Evolutionary conservation across 208 protist species (phyloP).

Genomic region (Tetramitus jugosus): DNA sequence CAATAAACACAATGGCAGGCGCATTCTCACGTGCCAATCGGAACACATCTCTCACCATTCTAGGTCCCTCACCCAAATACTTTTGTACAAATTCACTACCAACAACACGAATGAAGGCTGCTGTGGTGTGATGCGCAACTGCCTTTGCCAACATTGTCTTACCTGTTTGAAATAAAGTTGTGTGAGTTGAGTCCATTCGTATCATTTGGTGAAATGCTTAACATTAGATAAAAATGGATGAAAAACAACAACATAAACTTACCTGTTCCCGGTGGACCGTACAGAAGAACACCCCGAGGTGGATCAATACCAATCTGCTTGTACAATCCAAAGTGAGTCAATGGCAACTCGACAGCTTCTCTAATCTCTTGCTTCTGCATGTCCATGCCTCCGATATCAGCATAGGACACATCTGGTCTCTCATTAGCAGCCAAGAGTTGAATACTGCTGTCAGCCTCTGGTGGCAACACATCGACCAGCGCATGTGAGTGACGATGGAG

Average conservation of each 20-base stretch:
- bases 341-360: constrained; percentile 98
- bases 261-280: constrained; percentile 83
- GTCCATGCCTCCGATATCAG: constrained; percentile 96
- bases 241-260: constrained; percentile 23
- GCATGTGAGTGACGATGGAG: constrained; percentile 97
- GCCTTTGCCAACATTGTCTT: constrained; percentile 99
- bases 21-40: constrained; percentile 94
- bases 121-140: constrained; percentile 97
- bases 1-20: constrained; percentile 99
- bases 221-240: background rate
- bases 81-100: constrained; percentile 99
- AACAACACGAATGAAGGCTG: constrained; percentile 94
- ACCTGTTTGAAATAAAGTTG: constrained; percentile 53
- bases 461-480: constrained; percentile 93
- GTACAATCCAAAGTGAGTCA: constrained; percentile 98
- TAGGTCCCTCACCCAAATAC: constrained; percentile 98
- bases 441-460: constrained; percentile 95
- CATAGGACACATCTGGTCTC: constrained; percentile 84
- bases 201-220: background rate
- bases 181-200: background rate
- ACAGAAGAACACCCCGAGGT: constrained; percentile 97
- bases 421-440: constrained; percentile 80
- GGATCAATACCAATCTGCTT: constrained; percentile 98
- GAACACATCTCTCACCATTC: constrained; percentile 98
- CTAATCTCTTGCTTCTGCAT: constrained; percentile 99